Percentiles rank a stretch among this genome's conserved stretches.
Conservation (phyloP, 129 eudicot species). For the Flaveria linearis region DNA sequence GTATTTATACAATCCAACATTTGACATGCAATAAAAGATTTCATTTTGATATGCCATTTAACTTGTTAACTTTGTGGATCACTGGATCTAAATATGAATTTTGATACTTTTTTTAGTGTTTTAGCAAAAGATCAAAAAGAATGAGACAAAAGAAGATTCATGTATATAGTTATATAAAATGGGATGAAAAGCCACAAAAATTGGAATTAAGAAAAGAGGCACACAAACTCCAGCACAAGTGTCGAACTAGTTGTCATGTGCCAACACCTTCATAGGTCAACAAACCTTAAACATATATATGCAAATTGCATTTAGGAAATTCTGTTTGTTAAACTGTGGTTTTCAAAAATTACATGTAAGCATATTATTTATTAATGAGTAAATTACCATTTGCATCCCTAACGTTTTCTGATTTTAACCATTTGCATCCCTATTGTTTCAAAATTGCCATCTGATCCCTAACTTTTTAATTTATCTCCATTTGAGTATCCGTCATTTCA, state of each 20-base stretch:
- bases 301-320: conserved; percentile 20
- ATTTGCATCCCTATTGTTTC: too few species aligned
- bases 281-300: conserved; percentile 29
- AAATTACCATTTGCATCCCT: too few species aligned
- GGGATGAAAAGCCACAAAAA: conserved; percentile 20
- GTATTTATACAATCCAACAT: too few species aligned
- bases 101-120: neutral
- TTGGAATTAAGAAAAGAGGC: conserved; percentile 10
- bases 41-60: neutral
- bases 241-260: conserved; percentile 36
- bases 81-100: neutral
- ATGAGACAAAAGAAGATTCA: conserved; percentile 20
- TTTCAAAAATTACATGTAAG: conserved; percentile 1
- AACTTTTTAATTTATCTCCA: too few species aligned
- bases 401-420: too few species aligned
- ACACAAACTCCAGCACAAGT: conserved; percentile 22
- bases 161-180: neutral
- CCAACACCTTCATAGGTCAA: conserved; percentile 37
- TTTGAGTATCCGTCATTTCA: too few species aligned
- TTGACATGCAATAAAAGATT: neutral
- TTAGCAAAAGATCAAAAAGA: conserved; percentile 13
- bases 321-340: conserved; percentile 6
- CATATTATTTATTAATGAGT: conserved; percentile 5
- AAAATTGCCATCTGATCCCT: too few species aligned
- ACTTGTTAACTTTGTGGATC: neutral